phyloP scores from a whole-genome alignment of 192 early-diverging fungal genomes.

The Radiomyces spectabilis region DNA sequence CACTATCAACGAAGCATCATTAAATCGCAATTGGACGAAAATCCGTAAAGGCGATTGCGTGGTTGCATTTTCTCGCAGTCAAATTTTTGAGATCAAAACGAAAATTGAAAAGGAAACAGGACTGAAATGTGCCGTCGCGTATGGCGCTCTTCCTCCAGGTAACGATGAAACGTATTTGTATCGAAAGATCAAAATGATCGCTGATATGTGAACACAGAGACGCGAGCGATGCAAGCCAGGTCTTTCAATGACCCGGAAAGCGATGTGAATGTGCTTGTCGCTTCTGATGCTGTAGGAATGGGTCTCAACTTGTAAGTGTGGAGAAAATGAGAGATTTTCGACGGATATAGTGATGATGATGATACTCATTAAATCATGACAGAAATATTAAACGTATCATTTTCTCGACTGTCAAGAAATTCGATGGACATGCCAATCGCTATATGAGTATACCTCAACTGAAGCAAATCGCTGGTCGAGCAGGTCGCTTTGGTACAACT shows the following conservation, averaged over 20 bases:
- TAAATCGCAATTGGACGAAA: conserved; percentile 48
- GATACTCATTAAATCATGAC: background rate
- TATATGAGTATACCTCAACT: conserved; percentile 66
- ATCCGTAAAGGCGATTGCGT: conserved; percentile 79
- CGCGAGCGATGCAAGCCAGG: conserved; percentile 77
- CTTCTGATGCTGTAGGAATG: conserved; percentile 97
- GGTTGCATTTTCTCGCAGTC: conserved; percentile 78
- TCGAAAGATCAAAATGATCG: background rate
- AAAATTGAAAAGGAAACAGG: conserved; percentile 68
- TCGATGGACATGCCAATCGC: conserved; percentile 51
- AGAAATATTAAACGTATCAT: conserved; percentile 86
- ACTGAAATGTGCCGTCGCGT: conserved; percentile 82
- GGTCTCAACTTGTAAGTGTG: conserved; percentile 81
- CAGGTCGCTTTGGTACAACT: conserved; percentile 75
- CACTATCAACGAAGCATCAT: conserved; percentile 41
- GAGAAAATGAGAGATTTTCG: background rate
- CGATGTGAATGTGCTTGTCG: conserved; percentile 79
- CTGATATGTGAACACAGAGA: conserved; percentile 54
- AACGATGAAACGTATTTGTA: background rate
- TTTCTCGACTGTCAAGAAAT: conserved; percentile 76
- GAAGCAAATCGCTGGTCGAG: conserved; percentile 92
- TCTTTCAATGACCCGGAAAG: conserved; percentile 81
- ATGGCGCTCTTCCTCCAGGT: conserved; percentile 87
- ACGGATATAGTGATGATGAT: too few species aligned
- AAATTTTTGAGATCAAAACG: conserved; percentile 74